Evolutionary conservation across 2,329 filamentous ascomycete genomes (phyloP).

Genomic region (Cercospora brassicicola): DNA sequence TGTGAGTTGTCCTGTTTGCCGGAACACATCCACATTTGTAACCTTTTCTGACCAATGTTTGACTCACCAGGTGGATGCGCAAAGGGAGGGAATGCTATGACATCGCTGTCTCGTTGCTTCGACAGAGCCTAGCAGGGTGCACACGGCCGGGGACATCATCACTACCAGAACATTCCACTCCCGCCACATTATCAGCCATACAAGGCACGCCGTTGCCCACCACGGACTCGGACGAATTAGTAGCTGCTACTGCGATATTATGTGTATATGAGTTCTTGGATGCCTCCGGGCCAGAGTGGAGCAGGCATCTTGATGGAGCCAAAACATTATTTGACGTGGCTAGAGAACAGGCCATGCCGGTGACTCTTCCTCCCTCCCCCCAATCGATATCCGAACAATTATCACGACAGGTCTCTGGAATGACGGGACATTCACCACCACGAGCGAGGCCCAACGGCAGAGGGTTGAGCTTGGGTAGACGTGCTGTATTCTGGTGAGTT

Average conservation of each 20-base stretch:
- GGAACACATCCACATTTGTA: neutral
- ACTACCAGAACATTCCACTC: slow-evolving; percentile 31
- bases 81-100: slow-evolving; percentile 63
- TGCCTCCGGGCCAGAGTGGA: slow-evolving; percentile 63
- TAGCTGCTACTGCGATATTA: slow-evolving; percentile 65
- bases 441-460: neutral
- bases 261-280: slow-evolving; percentile 70
- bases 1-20: slow-evolving; percentile 2
- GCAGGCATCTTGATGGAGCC: slow-evolving; percentile 64
- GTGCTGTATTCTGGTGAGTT: slow-evolving; percentile 58
- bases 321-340: slow-evolving; percentile 61
- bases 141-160: slow-evolving; percentile 29
- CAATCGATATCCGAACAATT: slow-evolving; percentile 30
- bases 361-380: slow-evolving; percentile 47
- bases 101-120: slow-evolving; percentile 39
- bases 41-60: neutral
- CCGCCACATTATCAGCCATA: slow-evolving; percentile 23
- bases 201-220: slow-evolving; percentile 35
- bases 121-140: slow-evolving; percentile 37
- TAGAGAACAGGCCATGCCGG: slow-evolving; percentile 52
- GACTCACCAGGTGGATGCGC: slow-evolving; percentile 50
- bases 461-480: slow-evolving; percentile 56
- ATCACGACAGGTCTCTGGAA: slow-evolving; percentile 13
- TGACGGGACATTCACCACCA: slow-evolving; percentile 3
- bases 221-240: slow-evolving; percentile 58